Conservation (phyloP, 2,329 filamentous ascomycete species). For the Diaporthe sp. region DNA sequence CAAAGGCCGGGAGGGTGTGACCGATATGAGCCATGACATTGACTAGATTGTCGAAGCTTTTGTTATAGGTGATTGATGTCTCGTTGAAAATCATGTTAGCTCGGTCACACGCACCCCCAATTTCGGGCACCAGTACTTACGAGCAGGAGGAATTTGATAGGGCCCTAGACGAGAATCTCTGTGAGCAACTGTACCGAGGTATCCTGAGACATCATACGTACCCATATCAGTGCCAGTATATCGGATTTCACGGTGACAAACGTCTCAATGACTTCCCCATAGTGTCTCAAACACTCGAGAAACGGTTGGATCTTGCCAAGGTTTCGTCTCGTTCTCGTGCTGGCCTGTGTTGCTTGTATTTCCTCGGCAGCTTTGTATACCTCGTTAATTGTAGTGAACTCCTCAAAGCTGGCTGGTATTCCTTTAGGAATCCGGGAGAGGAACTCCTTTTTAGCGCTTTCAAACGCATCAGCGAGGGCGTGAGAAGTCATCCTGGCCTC, state of each 20-base stretch:
- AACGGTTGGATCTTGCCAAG: not conserved
- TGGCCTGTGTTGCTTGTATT: not conserved
- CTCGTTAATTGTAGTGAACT: not conserved
- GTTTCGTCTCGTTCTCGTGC: not conserved
- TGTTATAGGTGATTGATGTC: not conserved
- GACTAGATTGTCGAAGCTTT: conserved; percentile 4
- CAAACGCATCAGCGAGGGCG: not conserved
- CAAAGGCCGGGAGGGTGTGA: not conserved
- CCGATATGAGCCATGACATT: not conserved
- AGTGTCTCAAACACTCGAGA: not conserved
- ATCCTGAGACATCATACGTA: not conserved
- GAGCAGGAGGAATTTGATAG: not conserved
- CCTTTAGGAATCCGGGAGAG: not conserved
- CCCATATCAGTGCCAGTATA: not conserved
- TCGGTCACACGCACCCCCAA: too few relatives aligned
- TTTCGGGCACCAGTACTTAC: too few relatives aligned
- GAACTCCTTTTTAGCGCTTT: not conserved
- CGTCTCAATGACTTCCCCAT: not conserved
- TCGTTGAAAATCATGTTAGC: not conserved
- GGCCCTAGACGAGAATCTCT: not conserved
- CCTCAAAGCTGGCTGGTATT: not conserved
- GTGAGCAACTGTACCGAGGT: not conserved
- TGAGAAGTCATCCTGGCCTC: not conserved
- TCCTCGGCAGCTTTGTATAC: conserved; percentile 1
- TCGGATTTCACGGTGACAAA: not conserved